Evolutionary conservation across 495 filamentous ascomycete species (phyloP).

Genomic region (Daldinia vernicosa): DNA sequence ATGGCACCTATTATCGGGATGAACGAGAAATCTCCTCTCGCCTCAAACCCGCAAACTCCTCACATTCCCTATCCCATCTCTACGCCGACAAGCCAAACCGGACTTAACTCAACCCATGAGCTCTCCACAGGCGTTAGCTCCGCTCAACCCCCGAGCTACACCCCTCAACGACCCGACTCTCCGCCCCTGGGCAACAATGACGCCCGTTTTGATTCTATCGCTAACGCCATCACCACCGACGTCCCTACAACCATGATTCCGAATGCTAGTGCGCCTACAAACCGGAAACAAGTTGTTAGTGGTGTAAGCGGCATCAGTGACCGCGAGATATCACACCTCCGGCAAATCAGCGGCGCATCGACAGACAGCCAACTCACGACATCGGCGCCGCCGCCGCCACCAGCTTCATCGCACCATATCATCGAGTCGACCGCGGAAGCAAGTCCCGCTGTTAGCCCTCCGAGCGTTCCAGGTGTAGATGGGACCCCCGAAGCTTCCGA

Average conservation of each 20-base stretch:
- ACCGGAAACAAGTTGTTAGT: constrained; percentile 44
- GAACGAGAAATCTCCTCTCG: constrained; percentile 43
- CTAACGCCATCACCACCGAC: constrained; percentile 30
- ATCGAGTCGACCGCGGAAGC: constrained; percentile 1
- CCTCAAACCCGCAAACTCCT: constrained; percentile 23
- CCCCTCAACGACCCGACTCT: constrained; percentile 44
- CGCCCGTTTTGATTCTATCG: constrained; percentile 32
- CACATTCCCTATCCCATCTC: constrained; percentile 9
- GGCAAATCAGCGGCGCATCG: constrained; percentile 56
- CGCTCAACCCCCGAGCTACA: neutral
- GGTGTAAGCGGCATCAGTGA: constrained; percentile 57
- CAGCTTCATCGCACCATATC: constrained; percentile 1
- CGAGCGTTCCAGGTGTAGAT: constrained; percentile 26
- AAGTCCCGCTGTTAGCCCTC: constrained; percentile 39
- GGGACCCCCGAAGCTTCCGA: constrained; percentile 28
- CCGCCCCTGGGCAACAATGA: constrained; percentile 39
- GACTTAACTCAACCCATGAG: constrained; percentile 25
- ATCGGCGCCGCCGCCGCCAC: constrained; percentile 8
- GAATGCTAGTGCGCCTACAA: constrained; percentile 5
- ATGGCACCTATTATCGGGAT: constrained; percentile 35
- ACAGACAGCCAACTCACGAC: neutral
- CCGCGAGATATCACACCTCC: constrained; percentile 54
- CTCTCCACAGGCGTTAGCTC: constrained; percentile 14
- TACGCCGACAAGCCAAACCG: constrained; percentile 26
- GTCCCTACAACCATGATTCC: constrained; percentile 9